Conservation (phyloP, 345 rosid genomes). For the Aquilaria sinensis region DNA sequence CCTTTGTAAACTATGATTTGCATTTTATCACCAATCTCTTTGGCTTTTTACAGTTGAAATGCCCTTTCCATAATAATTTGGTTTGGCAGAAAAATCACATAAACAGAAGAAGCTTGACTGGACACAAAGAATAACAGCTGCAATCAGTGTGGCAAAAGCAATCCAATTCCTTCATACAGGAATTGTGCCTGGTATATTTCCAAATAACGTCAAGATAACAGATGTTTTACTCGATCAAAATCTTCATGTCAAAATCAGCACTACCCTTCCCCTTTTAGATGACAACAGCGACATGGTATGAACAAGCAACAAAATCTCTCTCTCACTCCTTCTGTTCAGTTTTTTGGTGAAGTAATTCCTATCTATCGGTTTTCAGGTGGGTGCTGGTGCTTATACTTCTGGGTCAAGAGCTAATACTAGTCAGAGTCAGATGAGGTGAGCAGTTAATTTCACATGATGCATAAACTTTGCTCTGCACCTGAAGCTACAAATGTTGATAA, state of each 20-base stretch:
- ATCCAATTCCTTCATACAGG: constrained; percentile 60
- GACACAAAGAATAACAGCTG: constrained; percentile 43
- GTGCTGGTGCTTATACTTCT: constrained; percentile 13
- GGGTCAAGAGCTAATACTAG: constrained; percentile 19
- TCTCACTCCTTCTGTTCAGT: background rate
- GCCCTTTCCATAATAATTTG: background rate
- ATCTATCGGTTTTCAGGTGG: constrained; percentile 22
- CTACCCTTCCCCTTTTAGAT: constrained; percentile 40
- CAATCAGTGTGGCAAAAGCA: constrained; percentile 42
- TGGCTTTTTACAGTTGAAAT: background rate
- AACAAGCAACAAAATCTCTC: background rate
- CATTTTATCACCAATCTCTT: background rate
- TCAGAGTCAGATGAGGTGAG: constrained; percentile 5
- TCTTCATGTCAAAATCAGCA: constrained; percentile 40
- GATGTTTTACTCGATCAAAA: constrained; percentile 45
- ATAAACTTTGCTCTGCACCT: no score
- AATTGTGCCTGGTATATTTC: constrained; percentile 43
- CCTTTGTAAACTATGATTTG: background rate
- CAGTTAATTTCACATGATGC: no score
- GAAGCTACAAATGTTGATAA: no score
- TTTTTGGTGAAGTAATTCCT: background rate
- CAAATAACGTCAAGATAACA: constrained; percentile 45
- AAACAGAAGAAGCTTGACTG: constrained; percentile 27
- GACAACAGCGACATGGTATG: constrained; percentile 25
- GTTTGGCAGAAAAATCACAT: constrained; percentile 14